Conservation (phyloP, 2,329 filamentous ascomycete species). For the Fusarium tuaranense region DNA sequence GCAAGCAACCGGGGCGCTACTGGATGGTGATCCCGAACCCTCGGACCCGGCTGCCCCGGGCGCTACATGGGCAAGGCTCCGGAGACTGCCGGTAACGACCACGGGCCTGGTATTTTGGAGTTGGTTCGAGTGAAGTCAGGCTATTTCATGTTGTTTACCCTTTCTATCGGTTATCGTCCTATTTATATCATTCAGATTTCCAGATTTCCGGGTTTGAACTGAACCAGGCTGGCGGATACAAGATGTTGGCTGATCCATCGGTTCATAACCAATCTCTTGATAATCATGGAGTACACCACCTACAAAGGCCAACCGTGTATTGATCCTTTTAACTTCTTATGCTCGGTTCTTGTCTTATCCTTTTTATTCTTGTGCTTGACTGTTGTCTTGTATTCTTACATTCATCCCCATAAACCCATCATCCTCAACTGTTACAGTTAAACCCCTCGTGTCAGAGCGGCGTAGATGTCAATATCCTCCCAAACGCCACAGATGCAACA, state of each 20-base stretch:
- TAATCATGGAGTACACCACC: neutral
- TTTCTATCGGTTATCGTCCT: neutral
- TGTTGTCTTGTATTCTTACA: slow-evolving; percentile 34
- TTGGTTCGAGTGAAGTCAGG: neutral
- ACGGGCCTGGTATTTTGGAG: neutral
- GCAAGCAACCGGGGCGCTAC: neutral
- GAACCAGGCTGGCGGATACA: neutral
- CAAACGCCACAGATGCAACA: slow-evolving; percentile 42
- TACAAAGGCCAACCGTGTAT: neutral
- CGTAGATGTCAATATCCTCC: slow-evolving; percentile 39
- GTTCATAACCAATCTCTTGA: neutral
- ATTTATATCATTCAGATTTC: neutral
- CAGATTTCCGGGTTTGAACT: neutral
- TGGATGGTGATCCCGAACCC: neutral
- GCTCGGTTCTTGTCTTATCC: neutral
- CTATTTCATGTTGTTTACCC: neutral
- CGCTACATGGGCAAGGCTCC: neutral
- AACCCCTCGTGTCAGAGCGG: slow-evolving; percentile 26
- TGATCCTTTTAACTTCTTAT: neutral
- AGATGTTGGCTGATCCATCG: neutral
- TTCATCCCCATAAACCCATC: neutral
- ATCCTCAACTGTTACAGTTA: slow-evolving; percentile 34
- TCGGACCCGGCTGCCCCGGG: slow-evolving; percentile 1
- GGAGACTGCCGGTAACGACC: neutral
- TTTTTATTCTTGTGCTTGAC: neutral